Evolutionary conservation across 2,329 filamentous ascomycete genomes (phyloP).

Genomic region (Talaromyces sp.): DNA sequence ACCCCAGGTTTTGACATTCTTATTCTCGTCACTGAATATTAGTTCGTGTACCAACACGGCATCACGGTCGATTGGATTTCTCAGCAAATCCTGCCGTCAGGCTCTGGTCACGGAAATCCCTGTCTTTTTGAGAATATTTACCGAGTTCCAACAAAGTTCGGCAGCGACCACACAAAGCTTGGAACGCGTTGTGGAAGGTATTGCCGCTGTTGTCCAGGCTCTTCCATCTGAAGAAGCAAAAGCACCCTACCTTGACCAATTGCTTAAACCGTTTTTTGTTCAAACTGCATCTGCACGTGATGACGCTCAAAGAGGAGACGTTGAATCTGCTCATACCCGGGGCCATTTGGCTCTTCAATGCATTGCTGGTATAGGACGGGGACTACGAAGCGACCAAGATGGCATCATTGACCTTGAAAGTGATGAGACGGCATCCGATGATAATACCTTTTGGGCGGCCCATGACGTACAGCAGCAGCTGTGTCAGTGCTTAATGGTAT

Average conservation of each 20-base stretch:
- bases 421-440: constrained; percentile 21
- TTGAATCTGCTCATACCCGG: constrained; percentile 29
- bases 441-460: constrained; percentile 35
- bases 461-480: constrained; percentile 30
- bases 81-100: constrained; percentile 40
- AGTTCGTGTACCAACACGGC: constrained; percentile 37
- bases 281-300: constrained; percentile 28
- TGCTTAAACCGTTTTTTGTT: constrained; percentile 33
- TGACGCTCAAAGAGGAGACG: constrained; percentile 24
- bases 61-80: constrained; percentile 38
- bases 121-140: constrained; percentile 38
- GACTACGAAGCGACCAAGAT: constrained; percentile 33
- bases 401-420: constrained; percentile 29
- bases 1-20: constrained; percentile 37
- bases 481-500: constrained; percentile 36
- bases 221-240: constrained; percentile 35
- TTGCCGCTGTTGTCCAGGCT: constrained; percentile 40
- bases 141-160: constrained; percentile 32
- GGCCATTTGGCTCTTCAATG: constrained; percentile 34
- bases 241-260: constrained; percentile 31
- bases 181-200: constrained; percentile 40
- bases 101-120: constrained; percentile 37
- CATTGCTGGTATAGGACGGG: constrained; percentile 38
- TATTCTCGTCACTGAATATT: constrained; percentile 40
- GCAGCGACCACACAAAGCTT: constrained; percentile 33